These are phyloP conservation scores for Trichocomaceae sp. DNA, from an alignment of 2,329 filamentous ascomycete genomes.

Conservation along the genomic window DNA sequence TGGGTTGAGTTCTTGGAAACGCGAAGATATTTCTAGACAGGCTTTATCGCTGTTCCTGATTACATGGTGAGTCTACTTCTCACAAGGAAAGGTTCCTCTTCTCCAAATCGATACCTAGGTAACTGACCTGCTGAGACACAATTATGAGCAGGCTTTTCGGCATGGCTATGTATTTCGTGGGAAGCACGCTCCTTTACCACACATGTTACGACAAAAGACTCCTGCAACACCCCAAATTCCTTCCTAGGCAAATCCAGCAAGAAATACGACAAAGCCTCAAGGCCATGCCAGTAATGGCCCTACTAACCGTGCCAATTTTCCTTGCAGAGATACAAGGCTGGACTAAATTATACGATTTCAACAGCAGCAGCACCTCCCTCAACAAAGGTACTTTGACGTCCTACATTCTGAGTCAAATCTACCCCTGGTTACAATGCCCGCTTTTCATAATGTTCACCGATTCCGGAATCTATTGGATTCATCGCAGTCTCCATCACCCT, in stretches of 20 bases:
- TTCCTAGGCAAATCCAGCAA: constrained; percentile 73
- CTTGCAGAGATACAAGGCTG: constrained; percentile 67
- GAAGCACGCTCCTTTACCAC: constrained; percentile 56
- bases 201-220: constrained; percentile 79
- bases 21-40: constrained; percentile 25
- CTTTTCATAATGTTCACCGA: constrained; percentile 74
- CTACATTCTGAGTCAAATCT: constrained; percentile 54
- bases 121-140: constrained; percentile 6
- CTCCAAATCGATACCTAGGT: too few relatives aligned
- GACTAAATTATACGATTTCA: constrained; percentile 68
- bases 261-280: constrained; percentile 67
- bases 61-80: constrained; percentile 19
- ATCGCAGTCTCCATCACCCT: constrained; percentile 69
- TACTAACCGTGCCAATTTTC: constrained; percentile 69
- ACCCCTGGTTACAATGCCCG: constrained; percentile 68
- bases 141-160: constrained; percentile 15
- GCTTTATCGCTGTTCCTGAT: constrained; percentile 25
- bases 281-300: constrained; percentile 66
- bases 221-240: constrained; percentile 73
- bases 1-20: constrained; percentile 24
- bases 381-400: background rate
- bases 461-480: constrained; percentile 73
- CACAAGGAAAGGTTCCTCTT: too few relatives aligned
- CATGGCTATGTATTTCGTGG: background rate
- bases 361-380: constrained; percentile 46